Evolutionary conservation across 768 basidiomycete genomes (phyloP).

Genomic region (Mycena pura): DNA sequence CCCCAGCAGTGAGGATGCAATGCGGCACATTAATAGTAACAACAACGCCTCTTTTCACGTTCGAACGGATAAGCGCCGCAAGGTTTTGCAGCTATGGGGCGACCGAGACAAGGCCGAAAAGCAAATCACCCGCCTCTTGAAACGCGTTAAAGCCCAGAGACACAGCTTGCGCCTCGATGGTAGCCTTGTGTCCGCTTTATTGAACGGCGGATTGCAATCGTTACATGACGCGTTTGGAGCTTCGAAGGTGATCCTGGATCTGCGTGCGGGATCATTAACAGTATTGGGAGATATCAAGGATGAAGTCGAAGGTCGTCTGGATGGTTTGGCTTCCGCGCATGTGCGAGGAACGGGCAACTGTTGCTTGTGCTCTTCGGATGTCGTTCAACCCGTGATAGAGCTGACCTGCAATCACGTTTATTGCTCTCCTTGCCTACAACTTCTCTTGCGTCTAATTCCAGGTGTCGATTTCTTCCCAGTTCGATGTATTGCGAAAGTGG

Average conservation of each 20-base stretch:
- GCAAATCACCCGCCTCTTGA: slow-evolving; percentile 16
- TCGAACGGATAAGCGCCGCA: slow-evolving; percentile 7
- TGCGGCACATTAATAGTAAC: slow-evolving; percentile 19
- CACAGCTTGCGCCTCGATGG: slow-evolving; percentile 1
- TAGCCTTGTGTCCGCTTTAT: not conserved
- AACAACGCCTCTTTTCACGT: slow-evolving; percentile 11
- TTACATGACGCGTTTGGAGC: slow-evolving; percentile 11
- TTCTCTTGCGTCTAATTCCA: slow-evolving; percentile 10
- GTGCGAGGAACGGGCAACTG: slow-evolving; percentile 3
- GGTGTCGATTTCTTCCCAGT: slow-evolving; percentile 1
- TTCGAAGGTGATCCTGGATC: slow-evolving; percentile 18
- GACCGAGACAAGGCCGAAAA: slow-evolving; percentile 7
- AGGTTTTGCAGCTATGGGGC: slow-evolving; percentile 22
- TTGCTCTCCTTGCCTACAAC: slow-evolving; percentile 11
- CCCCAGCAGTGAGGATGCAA: slow-evolving; percentile 2
- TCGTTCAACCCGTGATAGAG: not conserved
- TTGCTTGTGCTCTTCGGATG: slow-evolving; percentile 10
- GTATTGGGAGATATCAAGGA: slow-evolving; percentile 17
- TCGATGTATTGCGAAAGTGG: slow-evolving; percentile 4
- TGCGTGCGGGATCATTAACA: not conserved
- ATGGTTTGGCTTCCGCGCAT: not conserved
- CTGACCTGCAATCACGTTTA: slow-evolving; percentile 23
- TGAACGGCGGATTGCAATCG: slow-evolving; percentile 6
- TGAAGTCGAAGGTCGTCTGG: slow-evolving; percentile 6
- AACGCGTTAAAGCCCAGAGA: slow-evolving; percentile 7